A percentile compares a stretch with the other conserved stretches of the same genome.
Evolutionary conservation across 805 yeast genomes (phyloP).

Genomic region (Debaryomyces castellii): DNA sequence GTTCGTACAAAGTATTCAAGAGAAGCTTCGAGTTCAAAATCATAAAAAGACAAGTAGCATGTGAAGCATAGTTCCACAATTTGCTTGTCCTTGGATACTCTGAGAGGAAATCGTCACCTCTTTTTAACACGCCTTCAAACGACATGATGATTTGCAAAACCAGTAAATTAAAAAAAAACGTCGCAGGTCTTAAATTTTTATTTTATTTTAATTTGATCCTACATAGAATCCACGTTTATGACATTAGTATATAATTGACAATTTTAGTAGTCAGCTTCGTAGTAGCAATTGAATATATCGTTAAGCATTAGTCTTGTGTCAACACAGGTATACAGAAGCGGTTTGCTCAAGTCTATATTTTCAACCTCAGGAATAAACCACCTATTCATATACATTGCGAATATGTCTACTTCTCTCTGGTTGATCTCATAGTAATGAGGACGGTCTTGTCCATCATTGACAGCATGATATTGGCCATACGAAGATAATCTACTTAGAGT

Average conservation of each 20-base stretch:
- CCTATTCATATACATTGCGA: slow-evolving; percentile 1
- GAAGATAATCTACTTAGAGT: slow-evolving; percentile 2
- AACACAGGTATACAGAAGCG: not conserved
- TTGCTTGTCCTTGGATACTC: slow-evolving; percentile 59
- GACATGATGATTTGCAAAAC: slow-evolving; percentile 48
- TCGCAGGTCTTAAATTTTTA: not conserved
- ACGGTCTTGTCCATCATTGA: not conserved
- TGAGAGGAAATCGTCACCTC: slow-evolving; percentile 71
- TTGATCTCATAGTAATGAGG: slow-evolving; percentile 2
- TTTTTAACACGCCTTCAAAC: slow-evolving; percentile 59
- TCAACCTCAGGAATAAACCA: slow-evolving; percentile 1
- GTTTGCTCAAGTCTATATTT: not conserved
- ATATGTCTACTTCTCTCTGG: not conserved
- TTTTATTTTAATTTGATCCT: not conserved
- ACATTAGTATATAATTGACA: not conserved
- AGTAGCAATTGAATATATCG: no score
- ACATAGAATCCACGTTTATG: not conserved
- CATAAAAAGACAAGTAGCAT: slow-evolving; percentile 64
- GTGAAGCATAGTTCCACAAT: slow-evolving; percentile 69
- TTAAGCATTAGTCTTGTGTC: slow-evolving; percentile 4
- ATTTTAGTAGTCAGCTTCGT: not conserved
- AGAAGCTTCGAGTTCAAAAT: slow-evolving; percentile 64
- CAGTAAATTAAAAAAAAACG: no score
- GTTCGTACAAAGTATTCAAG: slow-evolving; percentile 61
- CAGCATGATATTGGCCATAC: not conserved